phyloP scores from a whole-genome alignment of 1,139 yeast species.

The Trichomonascaceae sp. region DNA sequence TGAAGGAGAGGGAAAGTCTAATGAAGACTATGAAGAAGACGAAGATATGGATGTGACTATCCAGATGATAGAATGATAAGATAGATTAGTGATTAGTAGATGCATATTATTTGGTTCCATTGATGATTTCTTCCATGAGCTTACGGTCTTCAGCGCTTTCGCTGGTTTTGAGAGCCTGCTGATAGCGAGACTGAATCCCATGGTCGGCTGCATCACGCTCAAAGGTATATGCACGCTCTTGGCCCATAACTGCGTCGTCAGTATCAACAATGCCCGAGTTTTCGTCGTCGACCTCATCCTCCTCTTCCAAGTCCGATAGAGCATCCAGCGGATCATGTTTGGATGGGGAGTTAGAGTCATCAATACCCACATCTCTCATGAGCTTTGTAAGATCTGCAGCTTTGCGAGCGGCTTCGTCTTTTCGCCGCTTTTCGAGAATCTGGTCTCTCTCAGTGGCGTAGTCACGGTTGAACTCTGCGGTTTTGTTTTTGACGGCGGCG shows the following conservation, averaged over 20 bases:
- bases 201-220: conserved; percentile 43
- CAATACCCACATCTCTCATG: conserved; percentile 74
- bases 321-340: conserved; percentile 39
- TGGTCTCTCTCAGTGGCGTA: conserved; percentile 82
- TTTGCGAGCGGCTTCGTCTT: conserved; percentile 59
- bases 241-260: conserved; percentile 7
- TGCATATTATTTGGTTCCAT: conserved; percentile 5
- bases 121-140: conserved; percentile 9
- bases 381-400: conserved; percentile 56
- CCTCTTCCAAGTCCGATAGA: conserved; percentile 49
- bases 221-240: conserved; percentile 60
- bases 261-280: conserved; percentile 28
- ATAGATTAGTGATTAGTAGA: conserved; percentile 2
- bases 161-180: conserved; percentile 34
- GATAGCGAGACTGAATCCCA: conserved; percentile 56
- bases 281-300: conserved; percentile 37
- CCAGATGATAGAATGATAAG: not conserved
- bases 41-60: not conserved
- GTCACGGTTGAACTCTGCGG: conserved; percentile 71
- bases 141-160: conserved; percentile 9
- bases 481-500: conserved; percentile 70
- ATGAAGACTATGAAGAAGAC: too few species aligned
- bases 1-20: too few species aligned
- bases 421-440: conserved; percentile 62
- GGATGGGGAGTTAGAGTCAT: conserved; percentile 13